phyloP scores from a whole-genome alignment of 179 eudicot species.

The Sideroxylon spinosum region DNA sequence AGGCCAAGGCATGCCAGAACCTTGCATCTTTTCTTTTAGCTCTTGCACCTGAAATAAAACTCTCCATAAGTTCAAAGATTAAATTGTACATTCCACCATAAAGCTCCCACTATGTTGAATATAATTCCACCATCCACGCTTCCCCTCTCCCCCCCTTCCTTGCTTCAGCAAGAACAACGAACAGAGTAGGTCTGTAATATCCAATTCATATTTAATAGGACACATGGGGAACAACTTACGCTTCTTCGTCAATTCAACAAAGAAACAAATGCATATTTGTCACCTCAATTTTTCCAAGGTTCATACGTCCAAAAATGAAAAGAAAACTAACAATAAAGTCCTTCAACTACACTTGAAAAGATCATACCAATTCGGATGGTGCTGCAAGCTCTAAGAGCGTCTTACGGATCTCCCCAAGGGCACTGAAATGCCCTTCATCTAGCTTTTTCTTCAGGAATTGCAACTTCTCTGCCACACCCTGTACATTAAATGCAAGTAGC shows the following conservation, averaged over 20 bases:
- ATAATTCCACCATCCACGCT: neutral
- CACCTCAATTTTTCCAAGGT: neutral
- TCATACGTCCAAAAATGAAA: neutral
- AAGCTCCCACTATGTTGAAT: no score
- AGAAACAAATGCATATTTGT: neutral
- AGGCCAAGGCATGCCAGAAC: constrained; percentile 99
- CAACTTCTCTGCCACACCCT: constrained; percentile 69
- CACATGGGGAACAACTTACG: neutral
- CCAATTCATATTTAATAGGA: no score
- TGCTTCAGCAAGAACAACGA: neutral
- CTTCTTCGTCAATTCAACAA: neutral
- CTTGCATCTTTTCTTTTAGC: constrained; percentile 67
- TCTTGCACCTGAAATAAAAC: constrained; percentile 57
- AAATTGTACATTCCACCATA: neutral
- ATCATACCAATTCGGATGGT: constrained; percentile 75
- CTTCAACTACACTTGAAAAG: neutral
- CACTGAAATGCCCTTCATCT: constrained; percentile 53
- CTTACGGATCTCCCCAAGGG: constrained; percentile 64
- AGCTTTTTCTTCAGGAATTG: constrained; percentile 50
- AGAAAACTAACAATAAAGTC: neutral
- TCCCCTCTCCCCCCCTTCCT: neutral
- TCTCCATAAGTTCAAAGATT: constrained; percentile 3
- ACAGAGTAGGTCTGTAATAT: neutral
- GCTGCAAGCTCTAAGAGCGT: constrained; percentile 76
- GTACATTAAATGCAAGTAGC: constrained; percentile 18